Conservation (phyloP, 129 eudicot genomes). For the Dittrichia graveolens region DNA sequence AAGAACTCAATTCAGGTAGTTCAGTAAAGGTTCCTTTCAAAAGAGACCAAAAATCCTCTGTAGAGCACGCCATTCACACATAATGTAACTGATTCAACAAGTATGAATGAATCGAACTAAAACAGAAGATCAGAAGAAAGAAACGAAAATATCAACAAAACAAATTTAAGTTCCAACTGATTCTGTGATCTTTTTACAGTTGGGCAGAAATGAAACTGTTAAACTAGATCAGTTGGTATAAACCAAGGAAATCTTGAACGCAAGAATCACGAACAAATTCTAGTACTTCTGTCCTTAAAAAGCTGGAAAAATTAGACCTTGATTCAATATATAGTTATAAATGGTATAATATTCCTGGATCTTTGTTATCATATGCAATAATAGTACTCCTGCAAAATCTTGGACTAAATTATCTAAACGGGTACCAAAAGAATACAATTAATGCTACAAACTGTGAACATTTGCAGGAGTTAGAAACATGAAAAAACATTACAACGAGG, state of each 20-base stretch:
- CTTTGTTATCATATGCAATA: constrained; percentile 36
- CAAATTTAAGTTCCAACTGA: not conserved
- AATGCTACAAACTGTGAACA: constrained; percentile 40
- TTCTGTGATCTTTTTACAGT: not conserved
- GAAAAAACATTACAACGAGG: constrained; percentile 42
- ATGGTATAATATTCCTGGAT: constrained; percentile 27
- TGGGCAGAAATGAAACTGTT: not conserved
- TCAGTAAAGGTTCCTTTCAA: too few relatives aligned
- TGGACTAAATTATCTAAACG: constrained; percentile 28
- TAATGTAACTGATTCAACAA: too few relatives aligned
- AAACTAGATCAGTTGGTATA: constrained; percentile 6
- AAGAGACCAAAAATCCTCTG: too few relatives aligned
- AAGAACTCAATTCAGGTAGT: not conserved
- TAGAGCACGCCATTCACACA: too few relatives aligned
- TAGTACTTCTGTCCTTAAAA: constrained; percentile 8
- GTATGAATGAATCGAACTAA: not conserved
- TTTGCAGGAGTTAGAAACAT: constrained; percentile 32
- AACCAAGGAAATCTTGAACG: constrained; percentile 7
- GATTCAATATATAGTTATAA: constrained; percentile 29
- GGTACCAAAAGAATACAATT: constrained; percentile 37
- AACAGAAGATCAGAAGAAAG: constrained; percentile 10
- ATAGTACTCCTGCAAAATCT: constrained; percentile 34
- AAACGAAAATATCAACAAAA: not conserved
- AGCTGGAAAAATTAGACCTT: constrained; percentile 10
- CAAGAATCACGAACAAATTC: constrained; percentile 22